Percentiles rank a stretch among this genome's conserved stretches.
These are phyloP conservation scores for Lotmaria passim DNA, from an alignment of 208 protist genomes.

Conservation along the genomic window DNA sequence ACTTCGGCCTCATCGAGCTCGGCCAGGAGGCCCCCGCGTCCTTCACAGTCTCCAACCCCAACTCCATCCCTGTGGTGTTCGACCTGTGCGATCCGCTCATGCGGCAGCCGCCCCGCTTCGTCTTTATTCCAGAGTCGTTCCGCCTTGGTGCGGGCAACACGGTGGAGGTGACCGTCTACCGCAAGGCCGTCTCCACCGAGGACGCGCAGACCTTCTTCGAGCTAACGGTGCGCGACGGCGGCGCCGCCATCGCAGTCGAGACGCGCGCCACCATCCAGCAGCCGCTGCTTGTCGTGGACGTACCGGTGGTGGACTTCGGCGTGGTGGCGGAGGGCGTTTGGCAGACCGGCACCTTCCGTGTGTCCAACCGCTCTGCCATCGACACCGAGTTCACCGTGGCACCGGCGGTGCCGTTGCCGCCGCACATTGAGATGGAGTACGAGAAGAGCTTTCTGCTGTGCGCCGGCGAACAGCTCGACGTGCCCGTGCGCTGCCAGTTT, in stretches of 20 bases:
- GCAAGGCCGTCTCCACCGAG: conserved; percentile 73
- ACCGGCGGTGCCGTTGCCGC: conserved; percentile 39
- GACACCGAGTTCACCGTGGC: conserved; percentile 80
- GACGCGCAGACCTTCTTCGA: conserved; percentile 90
- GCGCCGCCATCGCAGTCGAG: conserved; percentile 77
- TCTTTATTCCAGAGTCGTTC: conserved; percentile 79
- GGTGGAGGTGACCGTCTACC: conserved; percentile 89
- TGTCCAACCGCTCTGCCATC: conserved; percentile 79
- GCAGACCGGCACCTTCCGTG: conserved; percentile 59
- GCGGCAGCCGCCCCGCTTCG: conserved; percentile 81
- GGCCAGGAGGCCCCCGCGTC: conserved; percentile 71
- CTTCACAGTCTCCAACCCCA: conserved; percentile 90
- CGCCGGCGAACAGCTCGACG: conserved; percentile 58
- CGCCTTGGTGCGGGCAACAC: conserved; percentile 77
- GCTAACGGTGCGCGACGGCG: conserved; percentile 77
- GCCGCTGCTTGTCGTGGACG: conserved; percentile 62
- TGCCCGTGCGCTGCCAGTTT: conserved; percentile 72
- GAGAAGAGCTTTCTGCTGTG: conserved; percentile 41
- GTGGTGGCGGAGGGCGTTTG: conserved; percentile 75
- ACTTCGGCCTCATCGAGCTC: conserved; percentile 89
- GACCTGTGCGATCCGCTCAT: conserved; percentile 79
- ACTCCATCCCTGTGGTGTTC: conserved; percentile 79
- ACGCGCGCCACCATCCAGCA: conserved; percentile 85
- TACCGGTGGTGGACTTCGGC: conserved; percentile 72
- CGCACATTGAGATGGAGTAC: conserved; percentile 67